Evolutionary conservation across 495 filamentous ascomycete species (phyloP).

Genomic region (Talaromyces liani): DNA sequence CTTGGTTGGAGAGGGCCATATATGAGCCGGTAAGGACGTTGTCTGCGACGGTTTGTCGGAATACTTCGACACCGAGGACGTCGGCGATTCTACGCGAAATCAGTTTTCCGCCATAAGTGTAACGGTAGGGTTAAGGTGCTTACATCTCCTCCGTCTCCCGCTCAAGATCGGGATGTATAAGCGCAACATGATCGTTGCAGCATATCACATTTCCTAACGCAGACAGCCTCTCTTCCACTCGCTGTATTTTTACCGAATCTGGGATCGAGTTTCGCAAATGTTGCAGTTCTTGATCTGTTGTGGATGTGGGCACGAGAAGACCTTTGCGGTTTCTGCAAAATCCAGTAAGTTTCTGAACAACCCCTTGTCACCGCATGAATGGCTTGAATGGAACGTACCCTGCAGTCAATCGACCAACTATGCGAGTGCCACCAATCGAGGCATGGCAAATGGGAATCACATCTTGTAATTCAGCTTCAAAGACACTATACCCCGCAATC

Average conservation of each 20-base stretch:
- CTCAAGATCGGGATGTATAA: conserved; percentile 95
- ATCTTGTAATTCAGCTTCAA: conserved; percentile 95
- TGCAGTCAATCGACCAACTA: conserved; percentile 89
- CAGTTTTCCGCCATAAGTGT: not conserved
- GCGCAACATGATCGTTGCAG: conserved; percentile 90
- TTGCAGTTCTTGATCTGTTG: conserved; percentile 96
- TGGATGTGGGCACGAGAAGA: conserved; percentile 89
- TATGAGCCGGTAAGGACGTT: conserved; percentile 94
- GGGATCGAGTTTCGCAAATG: conserved; percentile 92
- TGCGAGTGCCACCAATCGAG: conserved; percentile 94
- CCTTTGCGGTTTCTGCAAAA: conserved; percentile 78
- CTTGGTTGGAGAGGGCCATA: conserved; percentile 93
- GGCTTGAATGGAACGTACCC: conserved; percentile 53
- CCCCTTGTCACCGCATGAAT: not conserved
- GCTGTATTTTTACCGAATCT: conserved; percentile 81
- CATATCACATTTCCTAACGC: conserved; percentile 97
- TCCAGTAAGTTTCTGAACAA: not conserved
- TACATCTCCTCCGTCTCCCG: conserved; percentile 89
- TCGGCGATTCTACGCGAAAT: conserved; percentile 63
- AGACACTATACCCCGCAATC: conserved; percentile 46
- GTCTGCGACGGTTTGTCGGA: conserved; percentile 93
- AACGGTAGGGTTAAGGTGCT: not conserved
- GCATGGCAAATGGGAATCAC: conserved; percentile 95
- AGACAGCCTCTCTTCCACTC: conserved; percentile 94
- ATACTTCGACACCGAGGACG: conserved; percentile 94